These are phyloP conservation scores for Aechmea fasciata DNA, from an alignment of 176 grass and related monocot species.

Conservation along the genomic window DNA sequence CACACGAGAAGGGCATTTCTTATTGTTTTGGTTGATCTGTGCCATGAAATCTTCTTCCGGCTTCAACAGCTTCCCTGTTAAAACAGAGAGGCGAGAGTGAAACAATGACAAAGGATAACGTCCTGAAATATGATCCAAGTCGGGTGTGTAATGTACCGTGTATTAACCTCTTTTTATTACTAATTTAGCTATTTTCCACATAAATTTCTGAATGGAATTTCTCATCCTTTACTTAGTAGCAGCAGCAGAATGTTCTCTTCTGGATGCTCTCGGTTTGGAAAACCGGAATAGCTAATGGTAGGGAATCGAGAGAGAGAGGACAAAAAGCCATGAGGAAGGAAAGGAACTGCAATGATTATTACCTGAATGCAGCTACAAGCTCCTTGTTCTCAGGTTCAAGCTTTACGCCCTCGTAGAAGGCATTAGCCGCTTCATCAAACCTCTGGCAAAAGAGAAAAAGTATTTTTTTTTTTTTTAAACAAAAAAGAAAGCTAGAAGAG, in stretches of 20 bases:
- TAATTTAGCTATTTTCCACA: no score
- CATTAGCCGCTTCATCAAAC: slow-evolving; percentile 73
- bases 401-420: slow-evolving; percentile 78
- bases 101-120: neutral
- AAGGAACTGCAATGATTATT: neutral
- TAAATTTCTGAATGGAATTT: no score
- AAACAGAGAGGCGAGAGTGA: neutral
- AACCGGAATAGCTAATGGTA: neutral
- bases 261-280: no score
- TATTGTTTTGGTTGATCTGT: slow-evolving; percentile 24
- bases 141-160: no score
- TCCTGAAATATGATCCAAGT: no score
- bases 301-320: neutral
- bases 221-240: no score
- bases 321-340: neutral
- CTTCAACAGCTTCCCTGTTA: slow-evolving; percentile 68
- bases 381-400: slow-evolving; percentile 81
- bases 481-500: slow-evolving; percentile 1
- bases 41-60: slow-evolving; percentile 54
- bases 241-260: no score
- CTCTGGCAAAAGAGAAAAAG: slow-evolving; percentile 33
- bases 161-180: no score
- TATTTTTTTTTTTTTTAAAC: slow-evolving; percentile 5
- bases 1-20: neutral
- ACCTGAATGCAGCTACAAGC: slow-evolving; percentile 84